Evolutionary conservation across 2,329 filamentous ascomycete species (phyloP).

Genomic region (Calonectria henricotiae): DNA sequence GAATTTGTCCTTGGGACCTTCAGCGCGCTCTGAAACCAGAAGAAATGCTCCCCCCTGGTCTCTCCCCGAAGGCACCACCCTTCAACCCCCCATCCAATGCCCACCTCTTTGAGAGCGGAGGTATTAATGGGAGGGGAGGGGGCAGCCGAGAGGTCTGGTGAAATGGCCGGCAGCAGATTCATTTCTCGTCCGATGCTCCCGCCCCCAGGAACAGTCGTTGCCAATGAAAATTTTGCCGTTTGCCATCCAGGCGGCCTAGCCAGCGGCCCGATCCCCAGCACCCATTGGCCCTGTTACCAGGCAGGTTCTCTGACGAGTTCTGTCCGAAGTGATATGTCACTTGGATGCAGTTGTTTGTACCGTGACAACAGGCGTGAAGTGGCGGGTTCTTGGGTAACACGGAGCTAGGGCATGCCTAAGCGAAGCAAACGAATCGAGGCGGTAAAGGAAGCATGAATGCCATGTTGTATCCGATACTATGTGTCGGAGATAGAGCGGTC

Average conservation of each 20-base stretch:
- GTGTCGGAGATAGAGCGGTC: neutral
- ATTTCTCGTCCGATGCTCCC: neutral
- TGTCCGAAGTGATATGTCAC: neutral
- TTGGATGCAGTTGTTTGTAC: neutral
- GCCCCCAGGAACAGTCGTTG: neutral
- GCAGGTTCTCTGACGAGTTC: neutral
- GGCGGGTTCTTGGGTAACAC: neutral
- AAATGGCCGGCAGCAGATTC: neutral
- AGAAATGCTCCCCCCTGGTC: neutral
- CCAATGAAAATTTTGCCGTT: slow-evolving; percentile 7
- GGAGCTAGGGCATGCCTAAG: neutral
- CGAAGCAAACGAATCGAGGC: slow-evolving; percentile 11
- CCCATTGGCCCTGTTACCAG: neutral
- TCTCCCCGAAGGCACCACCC: neutral
- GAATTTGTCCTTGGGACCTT: neutral
- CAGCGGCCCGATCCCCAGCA: neutral
- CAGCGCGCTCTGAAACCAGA: neutral
- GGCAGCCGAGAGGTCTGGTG: too few species aligned
- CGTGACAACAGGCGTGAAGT: neutral
- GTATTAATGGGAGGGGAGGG: too few species aligned
- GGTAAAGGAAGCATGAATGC: neutral
- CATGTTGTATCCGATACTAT: neutral
- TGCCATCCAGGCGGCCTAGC: neutral
- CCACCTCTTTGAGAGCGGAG: neutral
- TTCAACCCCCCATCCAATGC: neutral